These are phyloP conservation scores for Clarireedia homoeocarpa DNA, from an alignment of 2,329 filamentous ascomycete species.

Conservation along the genomic window DNA sequence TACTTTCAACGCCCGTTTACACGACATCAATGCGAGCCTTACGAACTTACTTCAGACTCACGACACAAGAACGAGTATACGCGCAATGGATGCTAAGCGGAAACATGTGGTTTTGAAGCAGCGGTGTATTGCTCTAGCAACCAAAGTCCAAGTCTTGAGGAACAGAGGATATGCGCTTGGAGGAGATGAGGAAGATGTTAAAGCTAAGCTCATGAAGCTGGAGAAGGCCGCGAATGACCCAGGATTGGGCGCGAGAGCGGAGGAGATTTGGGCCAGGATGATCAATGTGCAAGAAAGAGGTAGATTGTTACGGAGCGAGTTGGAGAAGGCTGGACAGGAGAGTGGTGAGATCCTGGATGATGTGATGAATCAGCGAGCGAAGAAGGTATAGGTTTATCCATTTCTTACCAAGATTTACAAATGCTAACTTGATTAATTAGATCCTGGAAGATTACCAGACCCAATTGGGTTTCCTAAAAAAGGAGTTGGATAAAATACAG, in stretches of 20 bases:
- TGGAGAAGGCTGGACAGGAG: slow-evolving; percentile 56
- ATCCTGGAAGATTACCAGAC: slow-evolving; percentile 76
- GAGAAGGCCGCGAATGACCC: slow-evolving; percentile 68
- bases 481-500: slow-evolving; percentile 47
- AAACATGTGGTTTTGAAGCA: slow-evolving; percentile 67
- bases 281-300: slow-evolving; percentile 67
- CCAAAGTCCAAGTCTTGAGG: slow-evolving; percentile 71
- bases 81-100: slow-evolving; percentile 63
- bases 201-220: slow-evolving; percentile 60
- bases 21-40: slow-evolving; percentile 71
- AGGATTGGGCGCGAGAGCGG: slow-evolving; percentile 64
- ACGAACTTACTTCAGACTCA: slow-evolving; percentile 67
- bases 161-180: slow-evolving; percentile 77
- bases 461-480: slow-evolving; percentile 68
- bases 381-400: slow-evolving; percentile 51
- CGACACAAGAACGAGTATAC: slow-evolving; percentile 67
- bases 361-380: slow-evolving; percentile 62
- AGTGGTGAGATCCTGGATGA: slow-evolving; percentile 55
- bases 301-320: slow-evolving; percentile 63
- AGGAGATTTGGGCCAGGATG: slow-evolving; percentile 80
- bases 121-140: slow-evolving; percentile 66
- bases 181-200: slow-evolving; percentile 70
- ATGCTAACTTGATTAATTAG: slow-evolving; percentile 34
- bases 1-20: slow-evolving; percentile 63
- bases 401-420: not conserved